Evolutionary conservation across 305 asterid species (phyloP).

Genomic region (Fraxinus angustifolia): DNA sequence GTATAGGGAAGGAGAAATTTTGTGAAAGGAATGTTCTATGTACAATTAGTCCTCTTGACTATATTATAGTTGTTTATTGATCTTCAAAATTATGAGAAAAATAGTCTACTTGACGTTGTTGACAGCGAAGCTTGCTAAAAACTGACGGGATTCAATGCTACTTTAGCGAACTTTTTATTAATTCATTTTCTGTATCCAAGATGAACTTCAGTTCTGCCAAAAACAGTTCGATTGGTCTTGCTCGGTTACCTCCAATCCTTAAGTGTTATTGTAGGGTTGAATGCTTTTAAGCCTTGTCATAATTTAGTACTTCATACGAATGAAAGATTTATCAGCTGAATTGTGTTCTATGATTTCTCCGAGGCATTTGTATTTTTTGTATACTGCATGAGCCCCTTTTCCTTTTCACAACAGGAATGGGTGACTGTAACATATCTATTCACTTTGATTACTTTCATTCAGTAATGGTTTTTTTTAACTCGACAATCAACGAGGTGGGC

Average conservation of each 20-base stretch:
- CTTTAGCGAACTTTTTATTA: background rate
- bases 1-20: background rate
- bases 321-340: background rate
- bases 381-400: background rate
- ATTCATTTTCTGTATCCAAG: background rate
- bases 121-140: background rate
- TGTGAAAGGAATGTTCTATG: slow-evolving; percentile 9
- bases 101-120: background rate
- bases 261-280: background rate
- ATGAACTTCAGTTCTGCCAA: background rate
- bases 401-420: background rate
- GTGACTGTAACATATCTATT: background rate
- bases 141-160: background rate
- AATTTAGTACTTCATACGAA: background rate
- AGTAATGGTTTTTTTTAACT: background rate
- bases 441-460: too few relatives aligned
- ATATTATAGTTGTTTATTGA: background rate
- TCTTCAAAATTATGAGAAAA: background rate
- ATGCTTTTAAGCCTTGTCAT: background rate
- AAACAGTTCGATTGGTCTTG: background rate
- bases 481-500: background rate
- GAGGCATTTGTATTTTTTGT: background rate
- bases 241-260: background rate
- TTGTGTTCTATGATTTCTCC: background rate
- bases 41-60: background rate